A percentile compares a stretch with the other conserved stretches of the same genome.
Conservation (phyloP, 2,329 filamentous ascomycete genomes). For the Trichoderma sp. region DNA sequence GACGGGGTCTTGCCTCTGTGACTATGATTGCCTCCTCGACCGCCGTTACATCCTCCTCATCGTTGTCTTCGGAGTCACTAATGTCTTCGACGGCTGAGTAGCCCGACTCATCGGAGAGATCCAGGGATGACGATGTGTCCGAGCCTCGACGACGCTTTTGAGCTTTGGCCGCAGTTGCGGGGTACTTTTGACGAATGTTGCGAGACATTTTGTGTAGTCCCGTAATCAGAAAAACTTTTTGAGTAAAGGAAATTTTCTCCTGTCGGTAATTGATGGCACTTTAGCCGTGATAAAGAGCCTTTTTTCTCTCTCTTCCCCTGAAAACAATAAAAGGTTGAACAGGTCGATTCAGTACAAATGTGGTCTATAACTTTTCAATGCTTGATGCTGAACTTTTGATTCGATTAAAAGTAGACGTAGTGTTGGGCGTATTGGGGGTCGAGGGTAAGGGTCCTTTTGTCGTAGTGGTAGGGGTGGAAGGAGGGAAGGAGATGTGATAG, state of each 20-base stretch:
- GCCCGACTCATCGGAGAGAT: constrained; percentile 67
- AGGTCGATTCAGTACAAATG: background rate
- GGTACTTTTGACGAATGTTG: constrained; percentile 53
- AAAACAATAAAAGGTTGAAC: background rate
- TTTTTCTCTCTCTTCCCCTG: background rate
- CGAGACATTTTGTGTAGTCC: constrained; percentile 48
- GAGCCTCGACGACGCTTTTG: constrained; percentile 52
- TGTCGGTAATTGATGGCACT: background rate
- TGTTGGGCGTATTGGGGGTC: background rate
- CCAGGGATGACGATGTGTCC: constrained; percentile 57
- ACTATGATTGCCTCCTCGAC: constrained; percentile 77
- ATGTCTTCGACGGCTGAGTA: constrained; percentile 80
- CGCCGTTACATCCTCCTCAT: constrained; percentile 75
- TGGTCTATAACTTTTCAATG: background rate
- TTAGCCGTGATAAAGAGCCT: background rate
- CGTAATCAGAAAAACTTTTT: background rate
- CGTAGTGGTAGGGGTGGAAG: background rate
- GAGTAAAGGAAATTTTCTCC: background rate
- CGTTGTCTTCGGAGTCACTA: constrained; percentile 73
- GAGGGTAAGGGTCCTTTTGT: background rate
- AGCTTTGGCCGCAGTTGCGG: constrained; percentile 46
- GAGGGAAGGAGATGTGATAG: background rate
- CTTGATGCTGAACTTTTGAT: background rate
- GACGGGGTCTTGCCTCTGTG: constrained; percentile 43
- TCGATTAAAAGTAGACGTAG: background rate